Base-by-base conservation (phyloP, 306 rosid species). In the Myrica gale region DNA sequence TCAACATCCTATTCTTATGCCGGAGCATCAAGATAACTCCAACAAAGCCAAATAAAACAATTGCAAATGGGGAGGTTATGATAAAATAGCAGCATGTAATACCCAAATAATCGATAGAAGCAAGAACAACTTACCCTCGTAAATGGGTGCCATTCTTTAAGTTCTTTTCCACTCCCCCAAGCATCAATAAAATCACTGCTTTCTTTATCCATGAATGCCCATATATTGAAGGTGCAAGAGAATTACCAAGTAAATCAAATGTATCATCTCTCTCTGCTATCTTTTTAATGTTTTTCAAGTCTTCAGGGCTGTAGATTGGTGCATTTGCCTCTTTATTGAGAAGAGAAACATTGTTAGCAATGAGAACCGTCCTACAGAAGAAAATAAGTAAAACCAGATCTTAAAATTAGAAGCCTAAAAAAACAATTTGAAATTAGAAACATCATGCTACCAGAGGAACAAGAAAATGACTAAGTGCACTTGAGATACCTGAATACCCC, bases 311-410 rank as follows among this genome's bases (percentile, higher is more conserved):
- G 78, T 89, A 95, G 39, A 85, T 86, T 72, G 99, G 99, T 44
- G 97, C 90, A 84, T 95, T 92, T 72, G 99, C 97, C 85, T 95
- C 99, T 87, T 95, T 95, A 88, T 95, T 95, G 77, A 95, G 97
- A 79, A 89, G 90, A 56, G 91, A 89, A 77, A 92, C 97, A 76
- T 89, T 90, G 89, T 92, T 92, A 20, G 97, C 97, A 75, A 95
- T 80, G 66, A 95, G 96, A 70, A 92, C 96, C 56, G 99, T 92
- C 96, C 98, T 95, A 82, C 79, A 83, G 6, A 55, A 71, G 72
- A 79, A 71, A 72, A 79, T 60, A 72, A 26, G 32, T 26, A 26
- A 26, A 26, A 26, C 32, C 32, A 26, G 32, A 26, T 26, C 32
- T 26, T 26, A 26, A 26, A 26, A 26, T 26, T 26, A 26, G 32